Evolutionary conservation across 2,329 filamentous ascomycete genomes (phyloP).

Genomic region (Scolecobasidium constrictum): DNA sequence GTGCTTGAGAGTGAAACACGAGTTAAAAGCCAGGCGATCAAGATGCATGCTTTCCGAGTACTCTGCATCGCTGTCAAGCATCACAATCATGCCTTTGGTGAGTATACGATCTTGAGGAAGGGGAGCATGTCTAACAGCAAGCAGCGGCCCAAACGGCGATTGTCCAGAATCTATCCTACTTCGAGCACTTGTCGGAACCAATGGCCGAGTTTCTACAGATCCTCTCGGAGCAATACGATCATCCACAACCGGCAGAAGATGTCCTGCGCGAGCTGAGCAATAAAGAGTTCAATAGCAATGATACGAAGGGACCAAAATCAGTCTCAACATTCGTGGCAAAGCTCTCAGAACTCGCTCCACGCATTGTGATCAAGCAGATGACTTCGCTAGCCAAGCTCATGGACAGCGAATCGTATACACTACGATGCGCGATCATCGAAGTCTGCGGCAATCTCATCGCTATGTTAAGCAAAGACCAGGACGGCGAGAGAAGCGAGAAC

Average conservation of each 20-base stretch:
- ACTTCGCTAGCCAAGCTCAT: conserved; percentile 87
- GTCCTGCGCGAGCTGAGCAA: conserved; percentile 85
- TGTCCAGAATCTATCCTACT: conserved; percentile 94
- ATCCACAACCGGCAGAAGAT: conserved; percentile 88
- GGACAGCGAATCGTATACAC: conserved; percentile 93
- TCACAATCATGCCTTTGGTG: conserved; percentile 92
- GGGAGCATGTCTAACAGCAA: conserved; percentile 13
- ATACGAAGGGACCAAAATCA: conserved; percentile 89
- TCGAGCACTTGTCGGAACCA: conserved; percentile 95
- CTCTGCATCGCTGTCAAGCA: conserved; percentile 95
- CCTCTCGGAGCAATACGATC: conserved; percentile 92
- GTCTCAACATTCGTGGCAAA: conserved; percentile 90
- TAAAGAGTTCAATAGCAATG: conserved; percentile 96
- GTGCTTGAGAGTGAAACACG: conserved; percentile 89
- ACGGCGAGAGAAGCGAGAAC: conserved; percentile 71
- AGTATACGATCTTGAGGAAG: conserved; percentile 16
- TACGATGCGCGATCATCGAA: conserved; percentile 88
- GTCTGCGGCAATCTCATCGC: conserved; percentile 92
- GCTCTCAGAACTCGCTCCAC: conserved; percentile 81
- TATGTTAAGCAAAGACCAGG: conserved; percentile 78
- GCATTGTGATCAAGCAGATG: conserved; percentile 95
- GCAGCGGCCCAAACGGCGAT: conserved; percentile 92
- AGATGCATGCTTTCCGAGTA: conserved; percentile 97
- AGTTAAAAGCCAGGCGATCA: conserved; percentile 76
- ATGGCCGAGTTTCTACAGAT: conserved; percentile 99